Evolutionary conservation across 1,139 yeast genomes (phyloP).

Genomic region (Saccharomyces hybrid): DNA sequence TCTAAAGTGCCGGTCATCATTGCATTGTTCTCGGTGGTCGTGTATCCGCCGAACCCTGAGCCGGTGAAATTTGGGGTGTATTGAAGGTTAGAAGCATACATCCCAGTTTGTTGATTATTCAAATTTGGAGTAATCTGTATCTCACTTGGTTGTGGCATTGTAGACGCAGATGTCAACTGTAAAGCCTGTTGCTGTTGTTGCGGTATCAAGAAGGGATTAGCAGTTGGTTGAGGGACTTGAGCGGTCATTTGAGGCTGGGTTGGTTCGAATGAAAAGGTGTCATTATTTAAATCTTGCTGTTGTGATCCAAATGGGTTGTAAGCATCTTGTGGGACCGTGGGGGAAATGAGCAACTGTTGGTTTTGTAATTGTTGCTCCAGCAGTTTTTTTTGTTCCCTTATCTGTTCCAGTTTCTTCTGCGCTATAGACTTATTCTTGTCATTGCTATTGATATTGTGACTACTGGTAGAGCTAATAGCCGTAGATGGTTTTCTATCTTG

Average conservation of each 20-base stretch:
- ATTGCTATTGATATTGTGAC: conserved; percentile 4
- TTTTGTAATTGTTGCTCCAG: conserved; percentile 27
- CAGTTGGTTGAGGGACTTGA: conserved; percentile 4
- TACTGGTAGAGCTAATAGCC: conserved; percentile 7
- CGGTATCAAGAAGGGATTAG: conserved; percentile 12
- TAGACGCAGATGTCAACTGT: conserved; percentile 38
- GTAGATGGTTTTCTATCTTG: conserved; percentile 6
- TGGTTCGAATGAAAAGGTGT: conserved; percentile 17
- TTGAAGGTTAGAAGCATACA: conserved; percentile 13
- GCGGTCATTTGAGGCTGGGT: not conserved
- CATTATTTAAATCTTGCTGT: conserved; percentile 14
- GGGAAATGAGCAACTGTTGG: conserved; percentile 23
- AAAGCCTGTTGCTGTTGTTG: conserved; percentile 14
- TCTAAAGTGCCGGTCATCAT: conserved; percentile 4
- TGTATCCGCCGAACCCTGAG: conserved; percentile 50
- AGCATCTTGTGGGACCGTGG: conserved; percentile 23
- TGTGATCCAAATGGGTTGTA: conserved; percentile 26
- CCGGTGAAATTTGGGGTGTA: conserved; percentile 41
- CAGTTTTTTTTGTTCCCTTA: conserved; percentile 25
- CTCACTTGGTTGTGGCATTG: conserved; percentile 19
- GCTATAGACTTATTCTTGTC: conserved; percentile 17
- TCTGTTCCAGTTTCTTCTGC: conserved; percentile 22
- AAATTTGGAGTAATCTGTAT: not conserved
- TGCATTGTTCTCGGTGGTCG: not conserved
- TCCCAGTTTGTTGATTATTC: not conserved